Conservation (phyloP, 2,329 filamentous ascomycete species). For the Aspergillus brunneoviolaceus region DNA sequence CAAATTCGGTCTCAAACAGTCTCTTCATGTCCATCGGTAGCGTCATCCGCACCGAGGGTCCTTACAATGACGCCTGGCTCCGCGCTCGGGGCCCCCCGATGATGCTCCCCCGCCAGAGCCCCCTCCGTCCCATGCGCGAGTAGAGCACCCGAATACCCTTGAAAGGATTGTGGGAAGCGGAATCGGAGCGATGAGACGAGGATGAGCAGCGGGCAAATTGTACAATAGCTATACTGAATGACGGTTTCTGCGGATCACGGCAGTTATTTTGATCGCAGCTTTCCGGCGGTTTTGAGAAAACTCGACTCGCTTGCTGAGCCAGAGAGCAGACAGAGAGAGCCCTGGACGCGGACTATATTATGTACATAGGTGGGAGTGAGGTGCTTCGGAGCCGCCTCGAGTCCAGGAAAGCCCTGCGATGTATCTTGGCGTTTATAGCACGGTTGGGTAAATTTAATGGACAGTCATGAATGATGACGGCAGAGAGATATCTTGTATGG, state of each 20-base stretch:
- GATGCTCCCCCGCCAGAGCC: constrained; percentile 56
- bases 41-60: constrained; percentile 88
- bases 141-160: constrained; percentile 18
- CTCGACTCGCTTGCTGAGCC: constrained; percentile 8
- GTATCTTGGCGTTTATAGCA: constrained; percentile 17
- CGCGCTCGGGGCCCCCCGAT: constrained; percentile 72
- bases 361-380: constrained; percentile 20
- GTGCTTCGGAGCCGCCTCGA: constrained; percentile 6
- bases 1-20: constrained; percentile 34
- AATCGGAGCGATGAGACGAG: constrained; percentile 6
- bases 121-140: constrained; percentile 33
- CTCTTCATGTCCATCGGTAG: constrained; percentile 99
- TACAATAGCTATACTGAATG: constrained; percentile 30
- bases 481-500: not conserved
- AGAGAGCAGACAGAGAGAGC: not conserved
- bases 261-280: not conserved
- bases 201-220: constrained; percentile 22
- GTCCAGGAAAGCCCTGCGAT: constrained; percentile 13
- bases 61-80: constrained; percentile 73
- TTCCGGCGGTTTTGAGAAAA: constrained; percentile 4
- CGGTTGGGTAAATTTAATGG: constrained; percentile 23
- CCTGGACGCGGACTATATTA: constrained; percentile 4
- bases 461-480: constrained; percentile 6
- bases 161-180: not conserved
- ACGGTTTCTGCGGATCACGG: not conserved